Evolutionary conservation across 2,329 filamentous ascomycete genomes (phyloP).

Genomic region (Sclerotinia minor): DNA sequence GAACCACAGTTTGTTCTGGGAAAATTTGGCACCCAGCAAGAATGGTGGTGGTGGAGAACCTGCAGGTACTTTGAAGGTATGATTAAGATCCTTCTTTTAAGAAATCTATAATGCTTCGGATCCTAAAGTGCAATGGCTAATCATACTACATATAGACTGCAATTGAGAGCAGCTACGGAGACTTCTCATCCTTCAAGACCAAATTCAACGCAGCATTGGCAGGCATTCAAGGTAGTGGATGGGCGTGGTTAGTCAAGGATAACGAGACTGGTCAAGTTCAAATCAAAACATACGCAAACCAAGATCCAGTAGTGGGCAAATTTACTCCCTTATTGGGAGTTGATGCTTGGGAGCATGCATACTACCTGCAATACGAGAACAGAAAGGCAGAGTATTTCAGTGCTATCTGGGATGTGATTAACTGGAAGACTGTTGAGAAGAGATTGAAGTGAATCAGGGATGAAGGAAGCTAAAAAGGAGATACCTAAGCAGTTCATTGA

Average conservation of each 20-base stretch:
- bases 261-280: constrained; percentile 55
- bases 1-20: constrained; percentile 69
- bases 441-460: constrained; percentile 55
- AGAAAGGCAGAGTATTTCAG: constrained; percentile 95
- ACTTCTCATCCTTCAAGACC: constrained; percentile 55
- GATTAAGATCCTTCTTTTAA: neutral
- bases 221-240: constrained; percentile 61
- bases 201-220: constrained; percentile 60
- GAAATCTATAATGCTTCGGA: neutral
- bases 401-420: constrained; percentile 91
- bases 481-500: constrained; percentile 12
- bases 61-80: constrained; percentile 48
- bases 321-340: constrained; percentile 82
- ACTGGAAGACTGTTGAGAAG: constrained; percentile 88
- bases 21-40: constrained; percentile 66
- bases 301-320: constrained; percentile 84
- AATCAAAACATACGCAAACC: constrained; percentile 76
- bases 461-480: neutral
- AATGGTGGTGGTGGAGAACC: constrained; percentile 64
- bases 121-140: neutral
- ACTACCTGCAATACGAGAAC: constrained; percentile 96
- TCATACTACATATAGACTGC: constrained; percentile 33
- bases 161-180: constrained; percentile 49
- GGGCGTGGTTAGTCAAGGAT: constrained; percentile 59
- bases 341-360: constrained; percentile 95